Percentiles rank a stretch among this genome's conserved stretches.
These are phyloP conservation scores for Trichoderma koningii DNA, from an alignment of 2,329 filamentous ascomycete species.

Conservation along the genomic window DNA sequence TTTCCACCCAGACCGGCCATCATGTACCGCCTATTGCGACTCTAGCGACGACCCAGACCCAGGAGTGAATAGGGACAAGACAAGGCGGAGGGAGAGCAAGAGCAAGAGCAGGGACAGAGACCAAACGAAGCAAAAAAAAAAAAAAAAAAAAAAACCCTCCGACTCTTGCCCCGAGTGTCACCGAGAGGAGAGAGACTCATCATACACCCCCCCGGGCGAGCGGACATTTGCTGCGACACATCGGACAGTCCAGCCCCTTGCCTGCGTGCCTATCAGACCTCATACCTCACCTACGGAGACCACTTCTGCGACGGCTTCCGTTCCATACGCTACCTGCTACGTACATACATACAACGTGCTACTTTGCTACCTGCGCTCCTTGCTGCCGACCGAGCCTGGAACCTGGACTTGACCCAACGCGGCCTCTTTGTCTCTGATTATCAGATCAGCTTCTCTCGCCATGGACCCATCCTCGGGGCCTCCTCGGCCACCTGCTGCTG, in stretches of 20 bases:
- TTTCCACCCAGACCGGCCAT: background rate
- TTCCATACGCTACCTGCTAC: too few species aligned
- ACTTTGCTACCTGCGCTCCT: too few species aligned
- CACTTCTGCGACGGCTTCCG: too few species aligned
- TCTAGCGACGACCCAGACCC: background rate
- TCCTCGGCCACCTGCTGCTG: slow-evolving; percentile 37
- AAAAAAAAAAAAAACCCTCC: slow-evolving; percentile 14
- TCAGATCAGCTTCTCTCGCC: slow-evolving; percentile 17
- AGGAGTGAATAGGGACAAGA: background rate
- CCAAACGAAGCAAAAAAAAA: background rate
- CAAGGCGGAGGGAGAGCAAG: background rate
- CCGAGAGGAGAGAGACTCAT: background rate
- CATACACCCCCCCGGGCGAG: slow-evolving; percentile 3
- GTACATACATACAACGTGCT: too few species aligned
- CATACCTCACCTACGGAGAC: too few species aligned
- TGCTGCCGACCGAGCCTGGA: background rate
- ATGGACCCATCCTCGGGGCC: slow-evolving; percentile 40
- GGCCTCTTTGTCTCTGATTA: background rate
- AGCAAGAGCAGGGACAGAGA: too few species aligned
- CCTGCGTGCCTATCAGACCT: too few species aligned
- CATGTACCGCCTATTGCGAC: slow-evolving; percentile 10
- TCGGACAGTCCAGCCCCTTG: too few species aligned
- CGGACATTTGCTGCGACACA: slow-evolving; percentile 17
- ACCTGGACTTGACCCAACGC: background rate
- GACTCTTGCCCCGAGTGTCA: slow-evolving; percentile 26